Percentiles rank a stretch among this genome's conserved stretches.
These are phyloP conservation scores for Suillus luteus DNA, from an alignment of 768 basidiomycete genomes.

Conservation along the genomic window DNA sequence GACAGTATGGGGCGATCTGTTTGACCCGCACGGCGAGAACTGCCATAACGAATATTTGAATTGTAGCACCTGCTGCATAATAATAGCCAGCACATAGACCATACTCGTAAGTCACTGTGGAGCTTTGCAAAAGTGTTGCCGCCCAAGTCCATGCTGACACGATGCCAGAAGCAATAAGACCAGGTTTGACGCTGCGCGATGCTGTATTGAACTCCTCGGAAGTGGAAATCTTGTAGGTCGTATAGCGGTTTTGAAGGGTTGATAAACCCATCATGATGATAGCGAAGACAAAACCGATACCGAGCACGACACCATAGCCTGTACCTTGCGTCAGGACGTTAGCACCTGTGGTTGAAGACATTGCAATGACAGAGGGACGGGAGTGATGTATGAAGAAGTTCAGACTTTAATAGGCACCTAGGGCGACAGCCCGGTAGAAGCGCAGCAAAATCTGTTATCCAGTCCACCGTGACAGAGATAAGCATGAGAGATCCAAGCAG, in stretches of 20 bases:
- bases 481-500: conserved; percentile 17
- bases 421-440: too few species aligned
- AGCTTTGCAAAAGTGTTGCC: conserved; percentile 31
- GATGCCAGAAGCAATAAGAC: conserved; percentile 21
- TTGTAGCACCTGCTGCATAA: conserved; percentile 32
- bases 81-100: conserved; percentile 30
- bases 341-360: conserved; percentile 18
- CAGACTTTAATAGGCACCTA: conserved; percentile 2
- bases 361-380: conserved; percentile 8
- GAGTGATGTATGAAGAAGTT: neutral
- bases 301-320: conserved; percentile 34
- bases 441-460: conserved; percentile 2
- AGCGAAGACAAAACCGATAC: conserved; percentile 32
- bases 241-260: conserved; percentile 29
- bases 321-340: conserved; percentile 27
- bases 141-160: conserved; percentile 36
- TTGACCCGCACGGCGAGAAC: conserved; percentile 32
- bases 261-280: conserved; percentile 32
- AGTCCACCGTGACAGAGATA: conserved; percentile 9
- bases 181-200: conserved; percentile 23
- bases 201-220: conserved; percentile 35
- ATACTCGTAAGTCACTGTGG: conserved; percentile 34
- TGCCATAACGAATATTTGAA: conserved; percentile 29
- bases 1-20: conserved; percentile 36
- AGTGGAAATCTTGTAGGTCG: conserved; percentile 26